These are phyloP conservation scores for Cerioporus squamosus DNA, from an alignment of 1,284 basidiomycete genomes.

Conservation along the genomic window DNA sequence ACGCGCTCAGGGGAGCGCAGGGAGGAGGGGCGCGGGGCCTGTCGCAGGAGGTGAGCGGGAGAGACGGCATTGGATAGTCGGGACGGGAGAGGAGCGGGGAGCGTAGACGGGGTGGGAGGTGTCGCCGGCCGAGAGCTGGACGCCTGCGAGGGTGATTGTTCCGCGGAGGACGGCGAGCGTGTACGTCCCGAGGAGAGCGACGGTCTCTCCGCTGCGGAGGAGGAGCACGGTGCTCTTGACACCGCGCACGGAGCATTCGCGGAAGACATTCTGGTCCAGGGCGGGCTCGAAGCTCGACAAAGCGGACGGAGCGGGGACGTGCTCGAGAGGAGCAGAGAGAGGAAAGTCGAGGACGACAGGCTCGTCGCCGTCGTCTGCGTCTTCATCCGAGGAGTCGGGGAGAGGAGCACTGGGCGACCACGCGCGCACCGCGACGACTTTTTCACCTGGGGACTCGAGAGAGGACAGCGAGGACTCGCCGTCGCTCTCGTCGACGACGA, in stretches of 20 bases:
- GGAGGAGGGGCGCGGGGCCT: too few species aligned
- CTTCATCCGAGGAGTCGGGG: constrained; percentile 58
- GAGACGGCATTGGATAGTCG: constrained; percentile 48
- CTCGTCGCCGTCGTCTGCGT: constrained; percentile 35
- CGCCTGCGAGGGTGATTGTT: constrained; percentile 54
- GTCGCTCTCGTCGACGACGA: constrained; percentile 42
- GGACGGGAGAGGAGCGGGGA: constrained; percentile 69
- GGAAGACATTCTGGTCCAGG: constrained; percentile 49
- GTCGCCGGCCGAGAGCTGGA: constrained; percentile 46
- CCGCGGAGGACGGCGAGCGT: constrained; percentile 59
- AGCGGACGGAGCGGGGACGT: constrained; percentile 18
- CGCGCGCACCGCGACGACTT: constrained; percentile 33
- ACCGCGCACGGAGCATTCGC: too few species aligned
- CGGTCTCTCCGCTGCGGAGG: constrained; percentile 48
- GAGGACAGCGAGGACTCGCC: constrained; percentile 33
- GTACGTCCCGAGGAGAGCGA: constrained; percentile 66
- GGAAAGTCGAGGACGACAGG: constrained; percentile 6
- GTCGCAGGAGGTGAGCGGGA: not conserved
- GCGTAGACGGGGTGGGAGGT: constrained; percentile 58
- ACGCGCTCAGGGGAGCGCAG: constrained; percentile 18
- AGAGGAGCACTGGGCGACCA: constrained; percentile 61
- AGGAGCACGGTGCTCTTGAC: constrained; percentile 43
- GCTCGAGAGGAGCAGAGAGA: not conserved
- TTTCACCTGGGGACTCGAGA: constrained; percentile 24
- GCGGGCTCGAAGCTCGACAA: constrained; percentile 51